These are phyloP conservation scores for Blastobotrys parvus DNA, from an alignment of 805 yeast species.

Conservation along the genomic window DNA sequence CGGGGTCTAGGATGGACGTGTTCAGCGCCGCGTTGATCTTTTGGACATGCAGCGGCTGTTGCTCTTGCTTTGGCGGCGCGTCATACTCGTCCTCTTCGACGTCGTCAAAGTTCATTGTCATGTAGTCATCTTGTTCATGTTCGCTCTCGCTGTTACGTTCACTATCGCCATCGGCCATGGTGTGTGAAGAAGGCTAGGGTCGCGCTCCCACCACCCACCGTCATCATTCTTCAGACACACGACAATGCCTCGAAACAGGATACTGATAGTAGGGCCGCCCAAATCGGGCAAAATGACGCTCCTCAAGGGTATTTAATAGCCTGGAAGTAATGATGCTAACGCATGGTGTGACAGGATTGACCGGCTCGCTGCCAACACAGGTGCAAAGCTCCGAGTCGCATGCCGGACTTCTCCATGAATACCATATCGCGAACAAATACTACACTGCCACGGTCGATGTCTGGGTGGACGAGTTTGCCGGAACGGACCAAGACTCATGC, in stretches of 20 bases:
- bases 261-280: conserved; percentile 29
- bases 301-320: conserved; percentile 22
- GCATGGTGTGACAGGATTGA: too few relatives aligned
- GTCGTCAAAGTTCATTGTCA: conserved; percentile 21
- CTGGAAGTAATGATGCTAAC: too few relatives aligned
- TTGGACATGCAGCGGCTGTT: conserved; percentile 11
- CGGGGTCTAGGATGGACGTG: neutral
- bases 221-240: too few relatives aligned
- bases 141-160: conserved; percentile 3
- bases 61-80: conserved; percentile 11
- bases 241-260: too few relatives aligned
- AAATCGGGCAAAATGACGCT: conserved; percentile 28
- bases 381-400: conserved; percentile 15
- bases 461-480: conserved; percentile 30
- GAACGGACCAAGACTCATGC: conserved; percentile 19
- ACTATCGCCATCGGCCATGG: neutral
- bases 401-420: conserved; percentile 22
- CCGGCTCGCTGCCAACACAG: conserved; percentile 19
- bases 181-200: too few relatives aligned
- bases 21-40: conserved; percentile 1
- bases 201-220: too few relatives aligned
- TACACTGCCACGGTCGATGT: conserved; percentile 28
- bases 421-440: conserved; percentile 25
- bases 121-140: conserved; percentile 25
- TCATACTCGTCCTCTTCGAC: conserved; percentile 4